Base-by-base conservation (phyloP, 139 green algal species). In the Pleodorina starrii region DNA sequence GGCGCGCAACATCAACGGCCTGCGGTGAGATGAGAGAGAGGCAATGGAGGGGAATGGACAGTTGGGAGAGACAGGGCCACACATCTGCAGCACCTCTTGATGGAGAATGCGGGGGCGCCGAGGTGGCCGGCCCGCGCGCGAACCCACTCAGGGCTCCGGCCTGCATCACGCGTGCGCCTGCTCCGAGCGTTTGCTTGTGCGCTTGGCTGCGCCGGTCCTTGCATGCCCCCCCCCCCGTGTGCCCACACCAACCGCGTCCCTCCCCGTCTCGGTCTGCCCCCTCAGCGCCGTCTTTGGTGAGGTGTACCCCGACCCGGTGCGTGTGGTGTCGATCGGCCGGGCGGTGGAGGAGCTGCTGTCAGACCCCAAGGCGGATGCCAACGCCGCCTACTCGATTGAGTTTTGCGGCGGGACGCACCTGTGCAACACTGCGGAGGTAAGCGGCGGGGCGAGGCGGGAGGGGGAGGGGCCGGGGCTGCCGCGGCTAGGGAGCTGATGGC, bases 341-440 rank as follows among this genome's bases (percentile, higher is more conserved):
- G 35, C 95, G 10, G 96, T 99, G 76, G 95, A 98, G 23, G 90
- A 97, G 60, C 95, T 99, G 91, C 92, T 99, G 85, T 84, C 90
- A 0, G 86, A 93, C 36, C 97, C 96, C 12, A 89, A 90, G 43
- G 88, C 80, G 0, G 92, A 89, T 35, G 82, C 88, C 69, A 95
- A 96, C 83, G 73, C 85, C 21, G 84, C 87, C 17, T 95, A 92
- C 91, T 95, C 92, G 16, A 94, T 99, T 16, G 98, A 99, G 93
- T 99, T 99, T 89, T 99, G 98, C 91, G 98, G 98, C 48, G 98
- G 98, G 71, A 99, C 97, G 5, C 98, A 99, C 91, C 92, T 99
- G 78, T 76, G 44, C 71, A 97, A 97, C 94, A 99, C 97, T 17
- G 35, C 35, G 43, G 90, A 97, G 84, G 87, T 93, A 66, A 66